Base-by-base conservation (phyloP, 2,329 filamentous ascomycete genomes). In the Fusarium illudens region DNA sequence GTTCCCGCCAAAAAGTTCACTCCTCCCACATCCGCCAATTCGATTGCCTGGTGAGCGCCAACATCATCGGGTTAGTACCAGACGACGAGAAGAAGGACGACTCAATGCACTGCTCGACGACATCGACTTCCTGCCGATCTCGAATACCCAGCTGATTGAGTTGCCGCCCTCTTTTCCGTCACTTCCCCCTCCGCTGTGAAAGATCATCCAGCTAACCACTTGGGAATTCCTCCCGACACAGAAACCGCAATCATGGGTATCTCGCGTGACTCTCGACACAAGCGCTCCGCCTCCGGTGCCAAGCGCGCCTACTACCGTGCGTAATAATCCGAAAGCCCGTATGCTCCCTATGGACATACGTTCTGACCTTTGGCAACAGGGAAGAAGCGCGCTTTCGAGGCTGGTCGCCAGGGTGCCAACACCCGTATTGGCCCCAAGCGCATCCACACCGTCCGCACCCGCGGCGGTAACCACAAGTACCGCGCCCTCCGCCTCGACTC, bases 301-400 rank as follows among this genome's bases (percentile, higher is more conserved):
- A 99, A 99, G 92, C 91, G 92, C 84, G 88, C 92, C 86, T 92
- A 90, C 87, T 96, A 95, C 90, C 90, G 92, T 90, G 86, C 86
- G 89, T 91, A 81, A 74, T 65, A 76, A 67, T 68, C 86, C 87
- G 86, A 88, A 89, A 89, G 87, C 88, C 88, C 88, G 88, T 90
- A 88, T 90, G 82, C 65, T 75, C 72, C 71, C 61, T 60, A 73
- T 76, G 75, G 79, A 79, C 86, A 88, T 89, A 85, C 88, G 87
- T 91, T 91, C 90, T 92, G 87, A 92, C 88, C 87, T 89, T 75
- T 82, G 80, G 87, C 86, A 88, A 84, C 83, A 89, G 88, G 89
- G 89, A 93, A 99, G 96, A 95, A 92, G 89, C 89, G 89, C 87
- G 96, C 94, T 89, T 99, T 99, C 92, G 96, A 99, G 91, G 94